Evolutionary conservation across 768 basidiomycete genomes (phyloP).

Genomic region (Ephemerocybe angulata): DNA sequence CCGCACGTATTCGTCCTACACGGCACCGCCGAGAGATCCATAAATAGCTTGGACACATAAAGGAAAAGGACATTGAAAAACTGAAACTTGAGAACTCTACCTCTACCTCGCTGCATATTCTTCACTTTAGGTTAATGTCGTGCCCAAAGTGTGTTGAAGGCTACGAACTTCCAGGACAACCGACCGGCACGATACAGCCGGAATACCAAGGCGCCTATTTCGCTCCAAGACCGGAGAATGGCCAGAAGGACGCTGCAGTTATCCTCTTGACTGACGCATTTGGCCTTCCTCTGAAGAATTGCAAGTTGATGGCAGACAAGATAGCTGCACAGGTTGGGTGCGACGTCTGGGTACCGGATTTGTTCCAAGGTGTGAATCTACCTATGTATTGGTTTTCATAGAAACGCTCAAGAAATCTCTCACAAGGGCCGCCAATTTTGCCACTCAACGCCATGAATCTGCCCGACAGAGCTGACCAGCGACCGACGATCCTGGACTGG

Average conservation of each 20-base stretch:
- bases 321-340: slow-evolving; percentile 45
- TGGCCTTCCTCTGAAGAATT: slow-evolving; percentile 49
- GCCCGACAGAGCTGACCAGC: slow-evolving; percentile 33
- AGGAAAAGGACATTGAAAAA: no score
- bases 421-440: slow-evolving; percentile 3
- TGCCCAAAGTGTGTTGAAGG: slow-evolving; percentile 40
- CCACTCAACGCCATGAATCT: slow-evolving; percentile 5
- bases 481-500: slow-evolving; percentile 28
- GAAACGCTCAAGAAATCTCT: no score
- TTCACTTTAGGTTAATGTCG: no score
- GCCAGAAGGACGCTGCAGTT: slow-evolving; percentile 35
- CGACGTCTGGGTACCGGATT: slow-evolving; percentile 69
- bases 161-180: slow-evolving; percentile 42
- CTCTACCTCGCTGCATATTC: no score
- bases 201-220: slow-evolving; percentile 43
- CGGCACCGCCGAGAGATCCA: no score
- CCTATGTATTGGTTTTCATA: neutral
- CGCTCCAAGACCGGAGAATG: slow-evolving; percentile 30
- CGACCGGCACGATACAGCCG: slow-evolving; percentile 37
- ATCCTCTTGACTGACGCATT: slow-evolving; percentile 58
- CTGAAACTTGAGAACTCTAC: no score
- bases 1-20: no score
- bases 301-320: slow-evolving; percentile 55
- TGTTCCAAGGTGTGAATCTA: slow-evolving; percentile 51
- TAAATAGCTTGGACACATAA: no score